Evolutionary conservation across 1,284 basidiomycete genomes (phyloP), one percentile per base, ranked within the genome.

Genomic region (Cryptococcus hybrid): DNA sequence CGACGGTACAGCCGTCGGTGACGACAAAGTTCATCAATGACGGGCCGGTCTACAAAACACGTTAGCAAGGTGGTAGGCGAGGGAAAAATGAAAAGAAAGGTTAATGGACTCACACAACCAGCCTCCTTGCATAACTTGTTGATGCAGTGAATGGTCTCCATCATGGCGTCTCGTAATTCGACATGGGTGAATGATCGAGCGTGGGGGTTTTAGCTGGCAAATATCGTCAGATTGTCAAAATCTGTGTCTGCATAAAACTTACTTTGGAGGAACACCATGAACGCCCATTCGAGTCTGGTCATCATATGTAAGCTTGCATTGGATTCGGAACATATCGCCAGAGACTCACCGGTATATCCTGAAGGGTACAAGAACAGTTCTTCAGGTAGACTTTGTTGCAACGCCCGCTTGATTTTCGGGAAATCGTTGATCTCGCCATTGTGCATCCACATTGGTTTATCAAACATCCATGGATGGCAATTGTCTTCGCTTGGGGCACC

Each of bases 21-120:
- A 98, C 88, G 68, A 92, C 94, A 73, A 96, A 99, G 75, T 98
- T 99, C 87, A 95, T 86, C 58, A 97, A 78, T 66, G 88, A 91
- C 11, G 94, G 94, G 84, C 92, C 70, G 3, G 65, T 66, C 62
- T 63, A 52, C 5, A 18, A 13, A 38, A 42, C 24, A 24, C 24
- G 24, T 24, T 24, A 24, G 24, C 24, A 30, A 40, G 5, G 9
- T 51, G 30, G 30, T 13, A 30, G 38, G 35, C 7, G 5, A 35
- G 35, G 69, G 13, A 12, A 15, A 15, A 5, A 7, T 15, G n/a
- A 30, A 40, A 5, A 9, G 52, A 30, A 30, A 15, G 24, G 38
- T 18, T 8, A 24, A 42, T 5, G 35, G 35, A 69, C 78, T 45
- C 66, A 87, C 89, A 57, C 91, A 85, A 24, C 83, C 84, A 42